These are phyloP conservation scores for Monocercomonoides exilis DNA, from an alignment of 78 protist genomes.

Conservation along the genomic window DNA sequence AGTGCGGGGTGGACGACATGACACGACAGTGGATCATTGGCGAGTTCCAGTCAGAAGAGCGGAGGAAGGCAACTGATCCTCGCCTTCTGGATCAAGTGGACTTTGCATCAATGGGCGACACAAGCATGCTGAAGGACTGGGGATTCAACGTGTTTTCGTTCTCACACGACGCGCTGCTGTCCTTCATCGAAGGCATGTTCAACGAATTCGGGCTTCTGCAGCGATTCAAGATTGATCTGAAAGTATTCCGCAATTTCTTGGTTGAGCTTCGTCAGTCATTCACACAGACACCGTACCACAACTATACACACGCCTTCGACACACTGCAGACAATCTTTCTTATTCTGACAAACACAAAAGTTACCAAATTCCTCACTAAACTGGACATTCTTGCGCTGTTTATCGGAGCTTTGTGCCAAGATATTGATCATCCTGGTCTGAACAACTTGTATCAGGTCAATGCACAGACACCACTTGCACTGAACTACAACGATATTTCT, in stretches of 20 bases:
- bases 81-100: not conserved
- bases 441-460: constrained; percentile 52
- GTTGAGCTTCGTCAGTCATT: not conserved
- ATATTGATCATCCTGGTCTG: constrained; percentile 74
- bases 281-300: constrained; percentile 62
- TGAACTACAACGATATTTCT: constrained; percentile 57
- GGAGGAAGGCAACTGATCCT: not conserved
- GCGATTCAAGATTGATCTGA: not conserved
- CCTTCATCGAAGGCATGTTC: constrained; percentile 1
- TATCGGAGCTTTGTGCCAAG: constrained; percentile 64
- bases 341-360: constrained; percentile 21
- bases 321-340: constrained; percentile 51
- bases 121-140: constrained; percentile 10
- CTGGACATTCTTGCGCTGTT: constrained; percentile 52
- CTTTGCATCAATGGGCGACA: not conserved
- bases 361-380: constrained; percentile 36
- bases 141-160: not conserved
- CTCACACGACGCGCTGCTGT: not conserved
- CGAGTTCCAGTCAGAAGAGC: not conserved
- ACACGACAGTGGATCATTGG: not conserved
- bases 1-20: not conserved
- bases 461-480: constrained; percentile 52
- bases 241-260: not conserved
- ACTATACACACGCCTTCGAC: constrained; percentile 72
- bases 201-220: constrained; percentile 3